These are phyloP conservation scores for Melanogaster broomeanus DNA, from an alignment of 768 basidiomycete species.

Conservation along the genomic window DNA sequence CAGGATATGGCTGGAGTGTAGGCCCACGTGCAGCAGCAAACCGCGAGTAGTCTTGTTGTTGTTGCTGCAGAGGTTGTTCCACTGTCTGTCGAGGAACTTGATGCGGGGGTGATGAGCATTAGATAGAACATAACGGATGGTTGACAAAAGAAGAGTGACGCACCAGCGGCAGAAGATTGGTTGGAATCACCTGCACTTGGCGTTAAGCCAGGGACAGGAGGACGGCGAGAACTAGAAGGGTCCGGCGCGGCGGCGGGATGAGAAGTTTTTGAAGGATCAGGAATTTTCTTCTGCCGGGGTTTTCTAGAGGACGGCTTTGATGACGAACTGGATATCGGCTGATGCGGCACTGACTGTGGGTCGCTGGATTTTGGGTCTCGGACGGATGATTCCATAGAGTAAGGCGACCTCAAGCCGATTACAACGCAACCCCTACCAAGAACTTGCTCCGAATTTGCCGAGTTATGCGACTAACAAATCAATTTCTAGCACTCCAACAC, in stretches of 20 bases:
- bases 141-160: conserved; percentile 11
- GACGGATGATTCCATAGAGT: conserved; percentile 54
- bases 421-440: conserved; percentile 15
- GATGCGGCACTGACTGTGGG: conserved; percentile 34
- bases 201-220: conserved; percentile 30
- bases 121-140: background rate
- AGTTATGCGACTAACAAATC: conserved; percentile 16
- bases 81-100: conserved; percentile 18
- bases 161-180: conserved; percentile 14
- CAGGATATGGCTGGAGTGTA: conserved; percentile 56
- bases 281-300: conserved; percentile 54
- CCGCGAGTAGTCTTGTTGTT: conserved; percentile 27
- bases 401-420: conserved; percentile 23
- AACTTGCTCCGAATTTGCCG: conserved; percentile 35
- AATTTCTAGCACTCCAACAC: conserved; percentile 10
- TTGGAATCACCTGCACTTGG: conserved; percentile 21
- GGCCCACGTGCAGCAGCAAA: conserved; percentile 40
- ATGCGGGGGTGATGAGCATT: conserved; percentile 7
- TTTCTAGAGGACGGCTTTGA: conserved; percentile 43
- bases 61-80: conserved; percentile 14
- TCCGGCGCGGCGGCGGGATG: conserved; percentile 17
- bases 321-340: conserved; percentile 45
- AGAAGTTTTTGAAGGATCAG: conserved; percentile 28
- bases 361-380: conserved; percentile 44
- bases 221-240: conserved; percentile 26